Base-by-base conservation (phyloP, 2,329 filamentous ascomycete species). In the Teratosphaeria zuluensis region DNA sequence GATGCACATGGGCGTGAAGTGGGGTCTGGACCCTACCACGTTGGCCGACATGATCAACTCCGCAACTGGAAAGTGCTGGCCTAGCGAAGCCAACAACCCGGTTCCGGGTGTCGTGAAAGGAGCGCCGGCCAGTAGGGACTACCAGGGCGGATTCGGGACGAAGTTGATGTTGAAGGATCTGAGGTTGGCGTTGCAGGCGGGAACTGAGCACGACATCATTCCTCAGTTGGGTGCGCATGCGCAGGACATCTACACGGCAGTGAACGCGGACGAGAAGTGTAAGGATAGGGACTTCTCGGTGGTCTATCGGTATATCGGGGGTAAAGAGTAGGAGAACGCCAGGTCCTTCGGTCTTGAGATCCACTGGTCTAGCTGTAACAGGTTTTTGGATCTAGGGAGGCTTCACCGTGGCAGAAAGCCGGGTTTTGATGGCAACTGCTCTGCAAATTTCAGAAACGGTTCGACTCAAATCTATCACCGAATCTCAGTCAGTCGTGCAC, bases 61-160 rank as follows among this genome's bases (percentile, higher is more conserved):
- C 3, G 94, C 90, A 66, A 96, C 92, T 0, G 94, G 94, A n/a
- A 84, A 81, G 64, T 97, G 92, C 80, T 99, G 94, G 94, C 91
- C 92, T 1, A 94, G 87, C 68, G 92, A 96, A 75, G 79, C 95
- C 62, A 99, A 99, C 76, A 97, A 97, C 71, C 94, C 94, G 0
- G 91, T 97, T 2, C 85, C 85, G 11, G 92, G 91, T 14, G 91
- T 96, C 0, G 81, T 92, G 24, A 84, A 87, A 61, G 83, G 81
- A 0, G 83, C 90, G 1, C 91, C 92, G 0, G 88, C 91, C 0
- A 83, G 80, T 57, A 80, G 87, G 58, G 91, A 88, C 57, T 99
- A 80, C 59, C 74, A 77, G 24, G 78, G 78, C 21, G 78, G 78
- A 0, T 80, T 80, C 62, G 78, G 78, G 3, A 73, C 78, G n/a